Evolutionary conservation across 2,329 filamentous ascomycete species (phyloP).

Genomic region (Fusarium sp.): DNA sequence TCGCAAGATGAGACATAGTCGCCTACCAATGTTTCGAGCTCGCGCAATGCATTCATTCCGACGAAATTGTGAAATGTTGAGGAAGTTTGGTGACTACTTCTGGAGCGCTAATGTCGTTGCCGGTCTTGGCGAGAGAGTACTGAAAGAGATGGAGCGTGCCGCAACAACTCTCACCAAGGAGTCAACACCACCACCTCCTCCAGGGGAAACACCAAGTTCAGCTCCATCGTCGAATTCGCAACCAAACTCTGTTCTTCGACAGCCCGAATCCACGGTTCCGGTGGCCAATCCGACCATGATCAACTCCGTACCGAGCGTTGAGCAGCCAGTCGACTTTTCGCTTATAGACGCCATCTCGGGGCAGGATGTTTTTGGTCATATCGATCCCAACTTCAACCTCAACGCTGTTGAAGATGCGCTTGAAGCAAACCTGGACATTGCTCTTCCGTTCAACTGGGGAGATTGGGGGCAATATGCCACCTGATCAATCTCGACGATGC

Average conservation of each 20-base stretch:
- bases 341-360: slow-evolving; percentile 57
- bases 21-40: slow-evolving; percentile 66
- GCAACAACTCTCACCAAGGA: slow-evolving; percentile 57
- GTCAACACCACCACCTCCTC: slow-evolving; percentile 41
- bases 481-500: slow-evolving; percentile 15
- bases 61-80: slow-evolving; percentile 63
- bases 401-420: slow-evolving; percentile 64
- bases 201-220: slow-evolving; percentile 35
- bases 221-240: slow-evolving; percentile 23
- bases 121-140: slow-evolving; percentile 63
- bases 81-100: slow-evolving; percentile 65
- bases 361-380: slow-evolving; percentile 65
- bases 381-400: slow-evolving; percentile 65
- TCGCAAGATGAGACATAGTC: slow-evolving; percentile 71
- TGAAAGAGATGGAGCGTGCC: slow-evolving; percentile 66
- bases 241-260: slow-evolving; percentile 10
- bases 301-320: slow-evolving; percentile 43
- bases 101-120: slow-evolving; percentile 67
- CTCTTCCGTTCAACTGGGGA: slow-evolving; percentile 62
- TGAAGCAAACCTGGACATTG: slow-evolving; percentile 65
- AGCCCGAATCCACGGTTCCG: slow-evolving; percentile 24
- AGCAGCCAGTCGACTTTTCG: slow-evolving; percentile 54
- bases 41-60: slow-evolving; percentile 66
- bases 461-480: slow-evolving; percentile 54
- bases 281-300: slow-evolving; percentile 41